Percentiles rank a stretch among this genome's conserved stretches.
phyloP scores from a whole-genome alignment of 1,284 basidiomycete genomes.

The Athelia sp. region DNA sequence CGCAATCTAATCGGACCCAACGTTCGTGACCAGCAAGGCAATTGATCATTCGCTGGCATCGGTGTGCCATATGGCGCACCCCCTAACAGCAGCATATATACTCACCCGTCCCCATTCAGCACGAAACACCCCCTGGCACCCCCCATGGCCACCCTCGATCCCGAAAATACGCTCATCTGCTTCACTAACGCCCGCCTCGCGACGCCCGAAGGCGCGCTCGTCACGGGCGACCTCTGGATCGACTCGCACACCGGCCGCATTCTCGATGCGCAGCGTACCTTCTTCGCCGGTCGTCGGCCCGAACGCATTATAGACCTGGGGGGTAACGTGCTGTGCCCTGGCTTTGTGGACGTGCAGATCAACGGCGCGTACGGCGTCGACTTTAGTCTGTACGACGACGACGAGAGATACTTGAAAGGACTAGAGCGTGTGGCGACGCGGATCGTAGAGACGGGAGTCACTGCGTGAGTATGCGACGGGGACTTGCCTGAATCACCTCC shows the following conservation, averaged over 20 bases:
- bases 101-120: too few species aligned
- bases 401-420: conserved; percentile 67
- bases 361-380: conserved; percentile 90
- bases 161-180: conserved; percentile 71
- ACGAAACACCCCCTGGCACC: too few species aligned
- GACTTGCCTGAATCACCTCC: too few species aligned
- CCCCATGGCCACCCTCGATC: conserved; percentile 32
- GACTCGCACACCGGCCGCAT: conserved; percentile 66
- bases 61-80: too few species aligned
- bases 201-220: conserved; percentile 67
- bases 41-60: too few species aligned
- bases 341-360: conserved; percentile 76
- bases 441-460: conserved; percentile 86
- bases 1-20: too few species aligned
- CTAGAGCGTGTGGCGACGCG: conserved; percentile 67
- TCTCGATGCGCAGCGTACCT: conserved; percentile 67
- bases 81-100: too few species aligned
- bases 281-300: conserved; percentile 62
- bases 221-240: conserved; percentile 72
- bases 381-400: conserved; percentile 74
- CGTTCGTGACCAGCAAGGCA: too few species aligned
- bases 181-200: conserved; percentile 82
- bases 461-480: conserved; percentile 52
- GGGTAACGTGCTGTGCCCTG: conserved; percentile 76
- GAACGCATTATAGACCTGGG: conserved; percentile 57